phyloP scores from a whole-genome alignment of 495 filamentous ascomycete genomes.

The Cudoniella acicularis region DNA sequence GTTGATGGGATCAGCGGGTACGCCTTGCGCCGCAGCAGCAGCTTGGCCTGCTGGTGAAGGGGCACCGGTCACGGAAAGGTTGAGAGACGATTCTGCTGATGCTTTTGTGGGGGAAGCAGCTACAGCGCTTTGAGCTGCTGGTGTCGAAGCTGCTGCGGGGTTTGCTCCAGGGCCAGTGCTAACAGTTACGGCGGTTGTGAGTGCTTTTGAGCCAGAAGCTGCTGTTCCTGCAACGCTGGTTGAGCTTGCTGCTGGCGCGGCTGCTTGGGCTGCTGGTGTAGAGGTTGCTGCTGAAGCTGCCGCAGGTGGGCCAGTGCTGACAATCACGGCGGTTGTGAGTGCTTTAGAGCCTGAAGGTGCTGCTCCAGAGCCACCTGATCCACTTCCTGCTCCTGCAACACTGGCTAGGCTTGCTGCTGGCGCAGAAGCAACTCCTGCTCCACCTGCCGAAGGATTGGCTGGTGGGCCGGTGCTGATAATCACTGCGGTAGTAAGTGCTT shows the following conservation, averaged over 20 bases:
- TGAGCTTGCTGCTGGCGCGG: not conserved
- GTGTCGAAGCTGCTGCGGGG: not conserved
- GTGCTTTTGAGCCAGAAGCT: no score
- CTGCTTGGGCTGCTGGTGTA: not conserved
- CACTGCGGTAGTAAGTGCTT: not conserved
- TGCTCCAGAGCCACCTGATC: not conserved
- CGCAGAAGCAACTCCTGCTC: not conserved
- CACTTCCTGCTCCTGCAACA: not conserved
- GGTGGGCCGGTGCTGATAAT: not conserved
- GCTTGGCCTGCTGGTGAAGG: not conserved
- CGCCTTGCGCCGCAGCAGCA: not conserved
- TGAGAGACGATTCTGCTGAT: constrained; percentile 18
- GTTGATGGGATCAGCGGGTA: constrained; percentile 24
- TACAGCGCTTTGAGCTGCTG: constrained; percentile 2
- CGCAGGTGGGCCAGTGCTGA: not conserved
- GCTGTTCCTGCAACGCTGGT: not conserved
- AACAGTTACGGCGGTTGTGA: not conserved
- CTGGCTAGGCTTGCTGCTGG: not conserved
- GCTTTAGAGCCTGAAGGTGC: not conserved
- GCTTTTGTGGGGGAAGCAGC: constrained; percentile 4
- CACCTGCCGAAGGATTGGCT: not conserved
- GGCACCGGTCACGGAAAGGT: constrained; percentile 18
- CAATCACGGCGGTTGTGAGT: not conserved
- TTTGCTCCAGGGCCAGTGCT: not conserved
- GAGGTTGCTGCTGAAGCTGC: no score